Evolutionary conservation across 108 stramenopile genomes (phyloP), one percentile per base, ranked within the genome.

Genomic region (Skeletonema costatum): DNA sequence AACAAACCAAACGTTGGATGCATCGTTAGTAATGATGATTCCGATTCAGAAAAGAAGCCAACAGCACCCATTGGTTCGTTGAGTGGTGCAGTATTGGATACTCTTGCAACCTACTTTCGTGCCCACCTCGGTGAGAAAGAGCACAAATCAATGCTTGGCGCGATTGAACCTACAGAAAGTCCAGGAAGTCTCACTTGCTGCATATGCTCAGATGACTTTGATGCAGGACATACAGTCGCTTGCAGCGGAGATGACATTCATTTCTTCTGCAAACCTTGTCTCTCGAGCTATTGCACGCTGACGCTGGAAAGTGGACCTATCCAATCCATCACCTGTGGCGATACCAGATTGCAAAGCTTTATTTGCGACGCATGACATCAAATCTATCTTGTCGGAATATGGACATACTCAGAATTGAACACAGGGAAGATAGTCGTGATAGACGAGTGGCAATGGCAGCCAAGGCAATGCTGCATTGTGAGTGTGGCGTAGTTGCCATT

Each of bases 351-450:
- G 71, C 60, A 65, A 33, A 31, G 63, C 71, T 2, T 5, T 71
- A 13, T 71, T 19, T 42, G 71, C 71, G 5, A 42, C 71, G 5
- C 19, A 42, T n/a, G 63, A 65, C 2, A 65, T 71, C 16, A 33
- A 65, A 33, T 32, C 25, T 21, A 41, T 25, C 71, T 38, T 71
- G 14, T 33, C 71, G 5, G 63, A 63, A 1, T 30, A 17, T 14
- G 71, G 71, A 71, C 32, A 39, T 71, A 14, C 62, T 71, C 64
- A 29, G 7, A 32, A 71, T 71, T 13, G 71, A 71, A 25, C 64
- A 65, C 31, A 35, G 71, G 36, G 71, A 71, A 59, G 71, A 71
- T 9, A 64, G 29, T n/a, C 17, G 63, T n/a, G 36, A 65, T 25
- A 29, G 63, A 21, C 9, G 25, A 14, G 71, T 42, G 0, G 64